Conservation (phyloP, 257 asterid species). For the Solanum clarkiae region DNA sequence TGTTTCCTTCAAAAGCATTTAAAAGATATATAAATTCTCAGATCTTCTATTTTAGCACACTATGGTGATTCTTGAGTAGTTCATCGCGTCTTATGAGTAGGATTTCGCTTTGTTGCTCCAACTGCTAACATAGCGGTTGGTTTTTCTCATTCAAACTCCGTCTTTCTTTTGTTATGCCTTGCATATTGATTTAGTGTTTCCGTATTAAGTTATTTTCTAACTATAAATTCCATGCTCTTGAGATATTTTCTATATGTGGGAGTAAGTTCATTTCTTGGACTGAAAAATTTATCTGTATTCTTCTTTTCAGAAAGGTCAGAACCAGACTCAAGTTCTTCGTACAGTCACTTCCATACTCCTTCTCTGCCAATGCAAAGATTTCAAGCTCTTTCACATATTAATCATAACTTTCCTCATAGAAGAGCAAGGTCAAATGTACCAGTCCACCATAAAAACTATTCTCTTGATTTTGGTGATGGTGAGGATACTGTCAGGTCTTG, state of each 20-base stretch:
- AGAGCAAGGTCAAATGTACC: slow-evolving; percentile 26
- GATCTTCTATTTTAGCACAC: not conserved
- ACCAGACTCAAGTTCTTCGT: slow-evolving; percentile 27
- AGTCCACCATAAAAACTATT: slow-evolving; percentile 2
- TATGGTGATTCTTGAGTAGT: not conserved
- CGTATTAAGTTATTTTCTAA: not conserved
- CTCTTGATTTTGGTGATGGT: slow-evolving; percentile 9
- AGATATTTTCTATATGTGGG: not conserved
- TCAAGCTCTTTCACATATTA: slow-evolving; percentile 54
- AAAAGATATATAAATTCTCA: not conserved
- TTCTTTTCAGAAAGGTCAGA: slow-evolving; percentile 48
- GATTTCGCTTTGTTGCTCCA: not conserved
- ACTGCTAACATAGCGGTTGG: not conserved
- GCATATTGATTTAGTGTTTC: not conserved
- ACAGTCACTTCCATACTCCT: slow-evolving; percentile 27
- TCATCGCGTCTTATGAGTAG: not conserved
- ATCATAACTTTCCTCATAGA: slow-evolving; percentile 42
- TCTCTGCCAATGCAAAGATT: slow-evolving; percentile 56
- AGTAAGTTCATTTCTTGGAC: not conserved
- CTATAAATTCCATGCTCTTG: not conserved
- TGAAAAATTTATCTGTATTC: not conserved
- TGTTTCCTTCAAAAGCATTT: not conserved
- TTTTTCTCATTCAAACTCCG: not conserved
- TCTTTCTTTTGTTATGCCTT: not conserved
- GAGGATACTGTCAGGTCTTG: slow-evolving; percentile 6